Conservation (phyloP, 2,329 filamentous ascomycete species). For the Chrysosphaeria jannelii region DNA sequence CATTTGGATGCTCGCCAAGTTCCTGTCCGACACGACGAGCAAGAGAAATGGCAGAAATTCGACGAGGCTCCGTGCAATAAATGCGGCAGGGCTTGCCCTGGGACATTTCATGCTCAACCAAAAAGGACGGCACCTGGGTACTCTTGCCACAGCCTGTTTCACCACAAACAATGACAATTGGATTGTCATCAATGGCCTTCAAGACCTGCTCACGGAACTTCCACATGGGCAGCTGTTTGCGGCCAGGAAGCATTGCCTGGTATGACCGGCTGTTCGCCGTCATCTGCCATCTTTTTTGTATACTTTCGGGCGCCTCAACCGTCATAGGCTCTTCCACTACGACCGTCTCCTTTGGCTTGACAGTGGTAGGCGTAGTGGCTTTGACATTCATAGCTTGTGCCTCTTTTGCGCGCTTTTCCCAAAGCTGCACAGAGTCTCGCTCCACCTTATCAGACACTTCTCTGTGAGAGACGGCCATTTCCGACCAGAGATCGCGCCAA, state of each 20-base stretch:
- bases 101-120: constrained; percentile 65
- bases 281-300: constrained; percentile 26
- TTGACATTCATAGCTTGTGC: too few relatives aligned
- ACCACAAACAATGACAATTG: constrained; percentile 79
- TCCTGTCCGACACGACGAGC: constrained; percentile 86
- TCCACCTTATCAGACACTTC: constrained; percentile 39
- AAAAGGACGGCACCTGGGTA: constrained; percentile 83
- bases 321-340: too few relatives aligned
- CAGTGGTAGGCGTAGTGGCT: too few relatives aligned
- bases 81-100: constrained; percentile 65
- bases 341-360: too few relatives aligned
- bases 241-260: constrained; percentile 46
- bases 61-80: constrained; percentile 79
- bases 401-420: too few relatives aligned
- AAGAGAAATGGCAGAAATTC: constrained; percentile 87
- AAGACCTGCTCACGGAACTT: constrained; percentile 53
- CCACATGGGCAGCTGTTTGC: constrained; percentile 74
- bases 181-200: constrained; percentile 43
- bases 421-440: too few relatives aligned
- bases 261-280: constrained; percentile 30
- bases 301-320: too few relatives aligned
- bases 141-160: constrained; percentile 96
- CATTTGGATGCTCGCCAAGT: constrained; percentile 54
- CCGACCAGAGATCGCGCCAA: constrained; percentile 67
- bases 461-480: constrained; percentile 43